These are phyloP conservation scores for Rutstroemia sp. DNA, from an alignment of 2,329 filamentous ascomycete species.

Conservation along the genomic window DNA sequence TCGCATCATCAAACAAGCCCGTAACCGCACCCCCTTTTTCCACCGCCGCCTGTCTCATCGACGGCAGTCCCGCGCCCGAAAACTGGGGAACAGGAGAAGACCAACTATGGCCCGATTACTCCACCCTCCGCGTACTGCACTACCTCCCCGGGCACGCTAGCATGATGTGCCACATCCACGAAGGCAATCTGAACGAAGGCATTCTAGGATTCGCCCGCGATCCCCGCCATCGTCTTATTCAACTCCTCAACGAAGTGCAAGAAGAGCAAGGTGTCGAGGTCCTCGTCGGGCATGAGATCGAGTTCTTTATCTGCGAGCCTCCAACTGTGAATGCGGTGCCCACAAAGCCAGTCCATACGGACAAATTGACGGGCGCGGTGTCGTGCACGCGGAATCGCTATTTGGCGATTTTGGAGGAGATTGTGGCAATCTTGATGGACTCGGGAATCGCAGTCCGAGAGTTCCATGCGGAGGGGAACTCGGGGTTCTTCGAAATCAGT, in stretches of 20 bases:
- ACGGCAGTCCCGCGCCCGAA: not conserved
- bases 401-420: constrained; percentile 55
- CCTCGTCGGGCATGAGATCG: constrained; percentile 70
- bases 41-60: not conserved
- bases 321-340: constrained; percentile 21
- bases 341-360: constrained; percentile 26
- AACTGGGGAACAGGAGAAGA: constrained; percentile 45
- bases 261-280: constrained; percentile 35
- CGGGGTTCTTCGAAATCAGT: constrained; percentile 71
- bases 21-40: not conserved
- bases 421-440: constrained; percentile 49
- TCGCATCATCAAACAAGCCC: not conserved
- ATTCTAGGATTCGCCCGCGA: not conserved
- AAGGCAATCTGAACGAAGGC: constrained; percentile 28
- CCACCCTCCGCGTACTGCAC: constrained; percentile 46
- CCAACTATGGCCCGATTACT: constrained; percentile 55
- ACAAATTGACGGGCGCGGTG: constrained; percentile 45
- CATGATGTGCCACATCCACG: constrained; percentile 61
- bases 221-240: not conserved
- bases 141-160: constrained; percentile 49
- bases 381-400: constrained; percentile 53
- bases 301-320: constrained; percentile 56
- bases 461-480: constrained; percentile 65
- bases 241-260: not conserved
- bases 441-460: constrained; percentile 60